Evolutionary conservation across 768 basidiomycete species (phyloP).

Genomic region (Pleurotus tuber-regium): DNA sequence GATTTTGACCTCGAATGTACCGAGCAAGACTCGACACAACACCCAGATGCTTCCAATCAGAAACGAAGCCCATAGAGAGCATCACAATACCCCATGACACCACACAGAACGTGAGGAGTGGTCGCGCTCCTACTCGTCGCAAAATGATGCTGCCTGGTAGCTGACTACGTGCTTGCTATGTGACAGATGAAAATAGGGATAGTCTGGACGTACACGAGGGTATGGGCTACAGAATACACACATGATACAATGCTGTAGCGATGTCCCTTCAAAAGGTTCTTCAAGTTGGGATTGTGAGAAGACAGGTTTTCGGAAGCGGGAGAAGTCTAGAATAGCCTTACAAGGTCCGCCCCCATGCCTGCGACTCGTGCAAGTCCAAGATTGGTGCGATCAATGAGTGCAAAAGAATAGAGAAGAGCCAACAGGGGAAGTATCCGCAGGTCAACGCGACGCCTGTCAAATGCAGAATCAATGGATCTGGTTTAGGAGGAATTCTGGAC

Average conservation of each 20-base stretch:
- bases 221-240: slow-evolving; percentile 47
- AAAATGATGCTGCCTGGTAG: slow-evolving; percentile 43
- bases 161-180: slow-evolving; percentile 26
- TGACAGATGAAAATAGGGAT: not conserved
- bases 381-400: slow-evolving; percentile 39
- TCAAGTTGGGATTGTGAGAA: slow-evolving; percentile 7
- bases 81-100: slow-evolving; percentile 43
- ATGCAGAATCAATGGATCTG: slow-evolving; percentile 4
- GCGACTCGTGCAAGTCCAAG: slow-evolving; percentile 39
- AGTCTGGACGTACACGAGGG: slow-evolving; percentile 35
- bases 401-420: slow-evolving; percentile 35
- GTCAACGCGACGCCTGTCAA: slow-evolving; percentile 35
- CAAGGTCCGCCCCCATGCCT: slow-evolving; percentile 40
- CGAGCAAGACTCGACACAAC: slow-evolving; percentile 39
- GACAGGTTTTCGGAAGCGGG: not conserved
- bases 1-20: slow-evolving; percentile 44
- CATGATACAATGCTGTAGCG: slow-evolving; percentile 46
- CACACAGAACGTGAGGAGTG: slow-evolving; percentile 40
- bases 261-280: slow-evolving; percentile 36
- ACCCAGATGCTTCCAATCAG: slow-evolving; percentile 38
- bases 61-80: slow-evolving; percentile 46
- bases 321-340: slow-evolving; percentile 17
- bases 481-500: not conserved
- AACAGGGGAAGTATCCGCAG: slow-evolving; percentile 37
- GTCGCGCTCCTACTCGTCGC: slow-evolving; percentile 39